Conservation (phyloP, 176 grass and related monocot genomes). For the bread wheat (Triticum aestivum) region IWGSC_CS_RefSeq_v2.1 NC_057798.1:595089347-595089846, state of each 20-base stretch:
- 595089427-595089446: slow-evolving; percentile 32
- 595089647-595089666: slow-evolving; percentile 43
- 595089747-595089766: slow-evolving; percentile 4
- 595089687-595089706: slow-evolving; percentile 34
- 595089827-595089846: neutral
- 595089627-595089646: neutral
- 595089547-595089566: neutral
- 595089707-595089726: neutral
- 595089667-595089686: slow-evolving; percentile 42
- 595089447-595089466: slow-evolving; percentile 46
- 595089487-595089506: slow-evolving; percentile 23
- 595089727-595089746: neutral
- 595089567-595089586: slow-evolving; percentile 15
- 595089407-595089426: neutral
- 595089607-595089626: neutral
- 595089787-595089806: neutral
- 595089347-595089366: slow-evolving; percentile 13
- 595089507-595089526: slow-evolving; percentile 23
- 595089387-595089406: slow-evolving; percentile 1
- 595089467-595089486: slow-evolving; percentile 11
- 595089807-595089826: neutral
- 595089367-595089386: neutral
- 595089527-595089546: slow-evolving; percentile 19
- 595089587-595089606: slow-evolving; percentile 1
- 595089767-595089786: slow-evolving; percentile 28